Base-by-base conservation (phyloP, 345 rosid genomes). In the Lepidium africanum region DNA sequence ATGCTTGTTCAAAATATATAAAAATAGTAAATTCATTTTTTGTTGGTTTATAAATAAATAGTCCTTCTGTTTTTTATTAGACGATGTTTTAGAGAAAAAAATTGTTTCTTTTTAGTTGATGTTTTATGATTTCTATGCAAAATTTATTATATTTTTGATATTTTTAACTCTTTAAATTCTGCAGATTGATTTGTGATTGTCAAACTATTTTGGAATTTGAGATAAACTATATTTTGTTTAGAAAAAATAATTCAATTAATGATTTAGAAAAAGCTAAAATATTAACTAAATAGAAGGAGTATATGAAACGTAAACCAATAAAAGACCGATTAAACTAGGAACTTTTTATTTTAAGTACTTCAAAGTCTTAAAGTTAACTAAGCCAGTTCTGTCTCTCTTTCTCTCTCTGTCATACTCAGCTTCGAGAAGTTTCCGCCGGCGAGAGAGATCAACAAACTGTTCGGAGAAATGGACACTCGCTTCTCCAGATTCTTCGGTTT, bases 381-480 rank as follows among this genome's bases (percentile, higher is more conserved):
- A 59, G 40, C 72, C 30, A 25, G 11, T n/a, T 21, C 41, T 5
- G 57, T 65, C 42, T 65, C 57, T 41, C 48, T 37, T 23, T 48
- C 19, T 57, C 42, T 51, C 45, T 47, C 32, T 73, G 33, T 49
- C 50, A 25, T 32, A 14, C 56, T 13, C 57, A 11, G 21, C 5
- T 33, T 65, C 77, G 54, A 73, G 71, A 73, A 33, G 70, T 59
- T 40, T 71, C 42, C 36, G 69, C 52, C 61, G 66, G 56, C 48
- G 63, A 69, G 63, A 45, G 66, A 45, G 55, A 60, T 59, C 52
- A 76, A 33, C 36, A 59, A 63, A 16, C 57, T 17, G 74, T 30
- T 69, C 70, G 19, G 2, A 64, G 75, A 65, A 67, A 84, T 83
- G 90, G 75, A 63, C 61, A 65, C 69, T 77, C 38, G 53, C 66